Conservation (phyloP, 2,329 filamentous ascomycete genomes). For the Penicillium sp. region DNA sequence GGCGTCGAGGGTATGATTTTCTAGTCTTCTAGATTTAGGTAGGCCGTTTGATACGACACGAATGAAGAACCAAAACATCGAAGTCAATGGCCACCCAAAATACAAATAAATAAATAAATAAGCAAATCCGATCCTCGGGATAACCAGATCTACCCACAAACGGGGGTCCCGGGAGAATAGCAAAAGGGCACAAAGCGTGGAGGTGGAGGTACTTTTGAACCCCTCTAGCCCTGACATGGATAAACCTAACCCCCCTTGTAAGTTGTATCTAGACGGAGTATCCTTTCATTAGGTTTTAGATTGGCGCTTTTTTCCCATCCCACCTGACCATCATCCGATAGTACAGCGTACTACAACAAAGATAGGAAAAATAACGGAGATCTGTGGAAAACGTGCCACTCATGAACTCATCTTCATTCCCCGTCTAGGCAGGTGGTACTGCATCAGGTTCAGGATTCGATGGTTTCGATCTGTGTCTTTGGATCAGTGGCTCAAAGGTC, state of each 20-base stretch:
- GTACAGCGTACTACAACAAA: too few relatives aligned
- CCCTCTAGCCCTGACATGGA: neutral
- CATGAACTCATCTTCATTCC: neutral
- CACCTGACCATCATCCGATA: constrained; percentile 5
- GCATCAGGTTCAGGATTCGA: constrained; percentile 1
- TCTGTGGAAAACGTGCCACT: constrained; percentile 3
- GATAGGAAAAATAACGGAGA: neutral
- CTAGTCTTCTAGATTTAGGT: neutral
- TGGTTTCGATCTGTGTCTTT: neutral
- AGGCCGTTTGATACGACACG: neutral
- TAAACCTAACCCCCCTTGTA: neutral
- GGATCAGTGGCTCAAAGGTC: too few relatives aligned
- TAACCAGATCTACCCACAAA: constrained; percentile 2
- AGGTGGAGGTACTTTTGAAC: constrained; percentile 4
- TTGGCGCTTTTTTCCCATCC: neutral
- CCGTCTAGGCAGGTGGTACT: constrained; percentile 6
- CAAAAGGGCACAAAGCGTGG: too few relatives aligned
- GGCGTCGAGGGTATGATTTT: neutral
- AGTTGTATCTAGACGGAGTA: neutral
- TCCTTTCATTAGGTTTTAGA: neutral
- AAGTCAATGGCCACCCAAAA: too few relatives aligned
- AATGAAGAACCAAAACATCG: too few relatives aligned
- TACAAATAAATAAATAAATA: neutral
- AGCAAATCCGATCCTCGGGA: neutral
- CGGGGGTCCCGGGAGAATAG: neutral